phyloP scores from a whole-genome alignment of 1,284 basidiomycete species.

The Cutaneotrichosporon spelunceum region DNA sequence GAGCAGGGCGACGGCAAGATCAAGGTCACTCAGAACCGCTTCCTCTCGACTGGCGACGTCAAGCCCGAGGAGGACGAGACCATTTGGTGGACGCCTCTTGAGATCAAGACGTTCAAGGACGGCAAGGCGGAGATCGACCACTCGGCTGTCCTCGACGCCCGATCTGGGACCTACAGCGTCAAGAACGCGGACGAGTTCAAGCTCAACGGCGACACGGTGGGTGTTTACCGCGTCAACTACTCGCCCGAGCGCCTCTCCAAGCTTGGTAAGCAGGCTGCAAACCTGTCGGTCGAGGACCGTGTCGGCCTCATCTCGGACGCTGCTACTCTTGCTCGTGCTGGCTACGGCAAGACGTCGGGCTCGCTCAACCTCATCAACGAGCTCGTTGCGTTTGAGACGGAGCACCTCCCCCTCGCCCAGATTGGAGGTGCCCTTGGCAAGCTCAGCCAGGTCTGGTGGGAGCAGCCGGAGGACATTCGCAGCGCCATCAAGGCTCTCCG shows the following conservation, averaged over 20 bases:
- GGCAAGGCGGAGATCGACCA: constrained; percentile 58
- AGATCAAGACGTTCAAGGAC: constrained; percentile 61
- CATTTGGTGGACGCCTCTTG: constrained; percentile 79
- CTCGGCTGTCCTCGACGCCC: constrained; percentile 64
- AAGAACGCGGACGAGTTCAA: constrained; percentile 69
- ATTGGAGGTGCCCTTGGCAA: constrained; percentile 55
- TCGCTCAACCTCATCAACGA: constrained; percentile 69
- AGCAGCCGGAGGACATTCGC: constrained; percentile 63
- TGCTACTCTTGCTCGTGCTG: constrained; percentile 74
- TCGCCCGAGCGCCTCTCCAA: constrained; percentile 71
- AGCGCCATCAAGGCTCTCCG: constrained; percentile 64
- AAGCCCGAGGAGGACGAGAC: constrained; percentile 83
- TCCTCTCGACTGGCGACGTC: constrained; percentile 78
- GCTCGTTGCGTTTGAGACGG: constrained; percentile 64
- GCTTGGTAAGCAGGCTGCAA: constrained; percentile 75
- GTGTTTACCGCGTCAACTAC: constrained; percentile 87
- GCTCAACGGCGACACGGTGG: constrained; percentile 82
- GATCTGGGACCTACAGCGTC: constrained; percentile 66
- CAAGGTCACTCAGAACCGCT: constrained; percentile 81
- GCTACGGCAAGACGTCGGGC: constrained; percentile 70
- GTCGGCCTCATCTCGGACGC: constrained; percentile 81
- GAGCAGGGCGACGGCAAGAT: constrained; percentile 68
- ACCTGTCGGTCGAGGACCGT: constrained; percentile 79
- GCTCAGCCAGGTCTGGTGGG: constrained; percentile 79
- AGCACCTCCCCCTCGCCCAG: constrained; percentile 55